Conservation (phyloP, 2,329 filamentous ascomycete species). For the Cordyceps fumosorosea region DNA sequence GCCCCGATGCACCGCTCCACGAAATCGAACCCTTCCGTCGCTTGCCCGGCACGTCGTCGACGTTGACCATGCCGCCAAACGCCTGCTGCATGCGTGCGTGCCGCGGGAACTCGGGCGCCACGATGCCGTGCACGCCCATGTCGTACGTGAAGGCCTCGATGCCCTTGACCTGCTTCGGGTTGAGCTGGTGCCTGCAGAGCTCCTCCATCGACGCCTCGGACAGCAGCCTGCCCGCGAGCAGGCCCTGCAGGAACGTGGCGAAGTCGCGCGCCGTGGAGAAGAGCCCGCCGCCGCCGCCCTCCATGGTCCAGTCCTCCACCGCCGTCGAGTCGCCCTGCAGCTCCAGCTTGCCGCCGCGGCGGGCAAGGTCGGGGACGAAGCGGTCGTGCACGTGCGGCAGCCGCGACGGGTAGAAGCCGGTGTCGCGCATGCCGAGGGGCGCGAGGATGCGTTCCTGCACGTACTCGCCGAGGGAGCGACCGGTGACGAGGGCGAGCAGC, state of each 20-base stretch:
- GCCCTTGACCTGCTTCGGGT: conserved; percentile 20
- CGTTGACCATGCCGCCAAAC: conserved; percentile 33
- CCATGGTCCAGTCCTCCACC: conserved; percentile 25
- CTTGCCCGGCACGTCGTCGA: conserved; percentile 33
- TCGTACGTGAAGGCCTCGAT: conserved; percentile 16
- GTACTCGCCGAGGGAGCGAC: conserved; percentile 30
- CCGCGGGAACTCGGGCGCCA: conserved; percentile 31
- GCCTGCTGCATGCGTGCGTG: conserved; percentile 30
- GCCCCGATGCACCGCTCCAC: conserved; percentile 38
- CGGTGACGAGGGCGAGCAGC: conserved; percentile 34
- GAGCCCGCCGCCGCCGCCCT: conserved; percentile 38
- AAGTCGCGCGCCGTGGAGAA: conserved; percentile 37
- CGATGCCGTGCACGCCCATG: conserved; percentile 18
- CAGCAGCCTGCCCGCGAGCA: conserved; percentile 28
- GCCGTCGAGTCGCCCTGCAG: conserved; percentile 13
- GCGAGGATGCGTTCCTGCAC: conserved; percentile 31
- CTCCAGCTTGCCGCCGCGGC: conserved; percentile 19
- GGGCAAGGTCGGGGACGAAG: conserved; percentile 15
- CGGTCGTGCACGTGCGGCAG: conserved; percentile 22
- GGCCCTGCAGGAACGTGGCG: conserved; percentile 26
- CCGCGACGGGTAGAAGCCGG: conserved; percentile 29
- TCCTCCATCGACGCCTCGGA: conserved; percentile 22
- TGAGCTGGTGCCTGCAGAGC: conserved; percentile 37
- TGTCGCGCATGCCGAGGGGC: conserved; percentile 30
- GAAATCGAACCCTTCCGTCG: conserved; percentile 35